Evolutionary conservation across 2,329 filamentous ascomycete genomes (phyloP), one percentile per base, ranked within the genome.

Genomic region (Pseudogymnoascus sp.): DNA sequence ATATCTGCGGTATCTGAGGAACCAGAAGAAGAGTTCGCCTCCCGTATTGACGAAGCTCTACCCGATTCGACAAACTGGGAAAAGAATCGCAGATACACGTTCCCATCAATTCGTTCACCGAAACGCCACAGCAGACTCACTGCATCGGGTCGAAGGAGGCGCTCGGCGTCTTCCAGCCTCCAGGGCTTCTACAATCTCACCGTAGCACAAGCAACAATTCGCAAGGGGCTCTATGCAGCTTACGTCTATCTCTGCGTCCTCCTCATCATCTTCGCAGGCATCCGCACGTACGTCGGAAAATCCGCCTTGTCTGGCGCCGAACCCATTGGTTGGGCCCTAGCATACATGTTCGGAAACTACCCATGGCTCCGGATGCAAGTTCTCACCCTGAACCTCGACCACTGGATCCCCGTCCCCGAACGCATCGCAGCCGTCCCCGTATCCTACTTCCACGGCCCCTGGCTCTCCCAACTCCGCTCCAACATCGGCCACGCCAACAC

Each of bases 281-380:
- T 98, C 28, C 84, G 92, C 62, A 79, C 80, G 2, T 89, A 91
- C 68, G 85, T 98, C 60, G 77, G 82, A 40, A 76, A 77, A 46
- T 80, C 83, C 66, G 92, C 91, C 12, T 79, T 99, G 1, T 72
- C 82, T 35, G 86, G 85, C 14, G 78, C 86, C 61, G 95, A 99
- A 69, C 92, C 95, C 0, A 84, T 99, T 50, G 91, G 93, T 2
- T 99, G 95, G 95, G 93, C 91, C 0, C 75, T 97, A 10, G 89
- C 91, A 1, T 99, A 99, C 74, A 78, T 97, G 2, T 84, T 98
- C 65, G 93, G 93, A 11, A 89, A 96, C 69, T 72, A 93, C 10
- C 81, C 84, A 0, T 81, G 80, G 71, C 85, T 97, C 68, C 83
- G 92, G 24, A 87, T 89, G 72, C 82, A 89, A 73, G 83, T 93